phyloP scores from a whole-genome alignment of 805 yeast species.

The Candida ficus region DNA sequence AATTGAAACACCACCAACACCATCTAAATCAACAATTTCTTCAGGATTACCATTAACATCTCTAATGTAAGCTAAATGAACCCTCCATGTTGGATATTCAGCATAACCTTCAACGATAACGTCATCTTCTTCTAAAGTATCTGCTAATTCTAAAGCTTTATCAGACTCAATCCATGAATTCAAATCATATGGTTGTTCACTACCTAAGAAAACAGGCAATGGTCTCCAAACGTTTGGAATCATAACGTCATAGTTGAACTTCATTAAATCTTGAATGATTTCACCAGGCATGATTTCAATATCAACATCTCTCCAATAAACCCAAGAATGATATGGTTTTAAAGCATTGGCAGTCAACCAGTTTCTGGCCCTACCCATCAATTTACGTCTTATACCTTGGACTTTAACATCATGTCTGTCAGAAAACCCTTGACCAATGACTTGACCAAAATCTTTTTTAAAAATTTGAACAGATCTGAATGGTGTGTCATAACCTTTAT shows the following conservation, averaged over 20 bases:
- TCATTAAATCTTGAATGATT: slow-evolving; percentile 70
- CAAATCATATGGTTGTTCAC: slow-evolving; percentile 91
- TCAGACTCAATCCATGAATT: slow-evolving; percentile 95
- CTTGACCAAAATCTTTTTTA: slow-evolving; percentile 79
- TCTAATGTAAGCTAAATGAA: slow-evolving; percentile 70
- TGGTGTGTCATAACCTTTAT: slow-evolving; percentile 55
- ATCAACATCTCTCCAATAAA: slow-evolving; percentile 86
- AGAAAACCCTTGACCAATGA: slow-evolving; percentile 78
- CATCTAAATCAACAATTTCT: slow-evolving; percentile 69
- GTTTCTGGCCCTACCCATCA: slow-evolving; percentile 85
- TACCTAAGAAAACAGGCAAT: slow-evolving; percentile 83
- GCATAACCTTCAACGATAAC: slow-evolving; percentile 88
- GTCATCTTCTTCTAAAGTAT: slow-evolving; percentile 65
- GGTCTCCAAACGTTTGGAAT: slow-evolving; percentile 97
- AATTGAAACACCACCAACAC: slow-evolving; percentile 85
- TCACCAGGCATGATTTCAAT: slow-evolving; percentile 78
- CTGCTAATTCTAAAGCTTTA: slow-evolving; percentile 65
- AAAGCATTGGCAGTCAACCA: slow-evolving; percentile 74
- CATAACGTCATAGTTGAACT: slow-evolving; percentile 61
- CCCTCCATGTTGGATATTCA: slow-evolving; percentile 83
- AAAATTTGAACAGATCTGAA: slow-evolving; percentile 78
- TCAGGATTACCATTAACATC: slow-evolving; percentile 54
- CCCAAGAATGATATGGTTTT: slow-evolving; percentile 86
- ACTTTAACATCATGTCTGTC: slow-evolving; percentile 83
- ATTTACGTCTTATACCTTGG: slow-evolving; percentile 76